phyloP scores from a whole-genome alignment of 108 stramenopile species.

The Cylindrotheca closterium region DNA sequence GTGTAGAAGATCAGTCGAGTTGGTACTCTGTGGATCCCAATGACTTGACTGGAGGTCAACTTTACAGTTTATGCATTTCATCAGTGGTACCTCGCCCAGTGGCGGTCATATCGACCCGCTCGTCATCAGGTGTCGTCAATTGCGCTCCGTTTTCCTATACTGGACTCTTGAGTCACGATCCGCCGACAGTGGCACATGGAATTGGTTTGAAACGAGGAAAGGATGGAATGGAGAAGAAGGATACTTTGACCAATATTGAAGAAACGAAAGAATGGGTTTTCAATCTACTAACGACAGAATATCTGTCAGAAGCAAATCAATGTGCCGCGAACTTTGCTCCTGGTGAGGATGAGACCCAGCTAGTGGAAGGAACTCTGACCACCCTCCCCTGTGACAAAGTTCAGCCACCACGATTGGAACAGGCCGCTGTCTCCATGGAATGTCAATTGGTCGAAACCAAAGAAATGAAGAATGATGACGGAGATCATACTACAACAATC shows the following conservation, averaged over 20 bases:
- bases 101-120: constrained; percentile 23
- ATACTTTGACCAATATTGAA: constrained; percentile 33
- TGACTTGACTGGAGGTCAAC: constrained; percentile 11
- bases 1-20: too few species aligned
- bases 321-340: constrained; percentile 16
- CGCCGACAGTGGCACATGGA: constrained; percentile 29
- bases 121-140: constrained; percentile 12
- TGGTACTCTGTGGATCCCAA: constrained; percentile 20
- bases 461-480: constrained; percentile 27
- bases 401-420: constrained; percentile 10
- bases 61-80: constrained; percentile 30
- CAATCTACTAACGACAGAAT: constrained; percentile 23
- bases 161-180: constrained; percentile 20
- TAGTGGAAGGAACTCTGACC: constrained; percentile 9
- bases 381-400: constrained; percentile 9
- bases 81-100: constrained; percentile 32
- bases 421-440: constrained; percentile 29
- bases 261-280: constrained; percentile 30
- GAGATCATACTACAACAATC: constrained; percentile 30
- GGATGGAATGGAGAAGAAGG: constrained; percentile 19
- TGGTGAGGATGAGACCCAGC: constrained; percentile 13
- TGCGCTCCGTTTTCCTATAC: constrained; percentile 39
- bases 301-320: constrained; percentile 20
- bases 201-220: constrained; percentile 14
- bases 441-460: constrained; percentile 28